phyloP scores from a whole-genome alignment of 805 yeast genomes.

The Schizosaccharomyces lindneri region DNA sequence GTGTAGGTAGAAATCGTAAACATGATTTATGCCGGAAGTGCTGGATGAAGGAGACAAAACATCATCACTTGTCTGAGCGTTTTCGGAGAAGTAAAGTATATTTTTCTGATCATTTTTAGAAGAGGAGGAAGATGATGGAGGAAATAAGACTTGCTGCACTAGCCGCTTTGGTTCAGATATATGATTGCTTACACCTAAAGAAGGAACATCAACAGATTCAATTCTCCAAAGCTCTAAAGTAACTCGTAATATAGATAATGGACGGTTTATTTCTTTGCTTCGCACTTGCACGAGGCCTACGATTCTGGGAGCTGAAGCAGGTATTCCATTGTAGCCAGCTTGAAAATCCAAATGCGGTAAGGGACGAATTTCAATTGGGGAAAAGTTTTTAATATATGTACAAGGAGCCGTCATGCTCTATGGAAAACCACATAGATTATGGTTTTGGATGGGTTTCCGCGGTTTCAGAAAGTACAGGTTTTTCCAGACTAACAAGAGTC shows the following conservation, averaged over 20 bases:
- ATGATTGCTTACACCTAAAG: not conserved
- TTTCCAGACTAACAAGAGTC: too few species aligned
- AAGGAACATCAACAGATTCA: not conserved
- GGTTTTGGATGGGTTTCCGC: too few species aligned
- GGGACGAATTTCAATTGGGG: not conserved
- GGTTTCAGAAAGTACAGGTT: too few species aligned
- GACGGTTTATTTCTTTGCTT: not conserved
- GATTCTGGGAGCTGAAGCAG: not conserved
- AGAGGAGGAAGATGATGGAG: not conserved
- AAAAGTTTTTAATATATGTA: not conserved
- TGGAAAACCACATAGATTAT: too few species aligned
- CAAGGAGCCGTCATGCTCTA: not conserved
- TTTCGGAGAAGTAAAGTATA: too few species aligned
- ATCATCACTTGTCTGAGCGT: too few species aligned
- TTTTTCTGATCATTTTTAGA: not conserved
- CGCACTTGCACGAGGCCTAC: not conserved
- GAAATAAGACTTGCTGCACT: not conserved
- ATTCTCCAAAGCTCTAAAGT: not conserved
- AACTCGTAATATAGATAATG: not conserved
- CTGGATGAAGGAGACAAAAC: too few species aligned
- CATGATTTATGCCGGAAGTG: too few species aligned
- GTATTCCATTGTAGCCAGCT: not conserved
- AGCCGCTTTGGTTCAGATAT: not conserved
- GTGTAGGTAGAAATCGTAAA: too few species aligned
- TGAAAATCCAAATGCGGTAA: slow-evolving; percentile 1